phyloP scores from a whole-genome alignment of 306 rosid genomes.

The Chamaecrista fasciculata region DNA sequence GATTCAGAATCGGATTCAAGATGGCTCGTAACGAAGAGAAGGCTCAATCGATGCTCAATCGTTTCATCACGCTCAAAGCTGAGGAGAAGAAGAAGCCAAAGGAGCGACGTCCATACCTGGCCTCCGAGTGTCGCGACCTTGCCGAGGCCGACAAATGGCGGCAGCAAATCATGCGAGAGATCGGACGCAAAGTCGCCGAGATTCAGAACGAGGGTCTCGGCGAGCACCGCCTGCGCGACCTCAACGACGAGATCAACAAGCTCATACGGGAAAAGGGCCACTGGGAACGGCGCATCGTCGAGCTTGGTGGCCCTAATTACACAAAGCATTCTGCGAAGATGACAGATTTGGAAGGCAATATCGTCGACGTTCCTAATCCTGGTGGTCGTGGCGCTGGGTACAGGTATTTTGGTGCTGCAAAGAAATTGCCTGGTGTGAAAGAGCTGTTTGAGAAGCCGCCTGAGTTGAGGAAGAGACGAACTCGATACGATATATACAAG shows the following conservation, averaged over 20 bases:
- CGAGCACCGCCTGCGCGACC: constrained; percentile 95
- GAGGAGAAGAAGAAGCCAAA: constrained; percentile 97
- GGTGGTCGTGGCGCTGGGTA: constrained; percentile 95
- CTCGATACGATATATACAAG: constrained; percentile 82
- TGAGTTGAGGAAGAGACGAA: constrained; percentile 76
- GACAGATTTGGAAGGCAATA: constrained; percentile 94
- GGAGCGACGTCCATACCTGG: constrained; percentile 66
- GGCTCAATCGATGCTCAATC: constrained; percentile 61
- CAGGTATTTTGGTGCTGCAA: constrained; percentile 87
- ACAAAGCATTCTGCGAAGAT: constrained; percentile 70
- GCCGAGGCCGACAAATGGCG: constrained; percentile 94
- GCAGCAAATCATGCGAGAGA: constrained; percentile 87
- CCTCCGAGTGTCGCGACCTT: constrained; percentile 94
- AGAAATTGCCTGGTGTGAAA: constrained; percentile 75
- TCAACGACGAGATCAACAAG: constrained; percentile 92
- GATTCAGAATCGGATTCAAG: neutral
- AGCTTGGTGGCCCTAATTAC: constrained; percentile 81
- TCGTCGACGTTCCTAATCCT: constrained; percentile 90
- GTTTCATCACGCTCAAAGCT: constrained; percentile 74
- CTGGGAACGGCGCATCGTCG: constrained; percentile 87
- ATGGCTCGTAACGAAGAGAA: constrained; percentile 77
- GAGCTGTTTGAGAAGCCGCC: constrained; percentile 93
- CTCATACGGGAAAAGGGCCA: constrained; percentile 77
- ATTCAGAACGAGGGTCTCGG: constrained; percentile 93
- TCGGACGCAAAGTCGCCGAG: constrained; percentile 98